Evolutionary conservation across 306 rosid species (phyloP).

Genomic region (Glycine soja): DNA sequence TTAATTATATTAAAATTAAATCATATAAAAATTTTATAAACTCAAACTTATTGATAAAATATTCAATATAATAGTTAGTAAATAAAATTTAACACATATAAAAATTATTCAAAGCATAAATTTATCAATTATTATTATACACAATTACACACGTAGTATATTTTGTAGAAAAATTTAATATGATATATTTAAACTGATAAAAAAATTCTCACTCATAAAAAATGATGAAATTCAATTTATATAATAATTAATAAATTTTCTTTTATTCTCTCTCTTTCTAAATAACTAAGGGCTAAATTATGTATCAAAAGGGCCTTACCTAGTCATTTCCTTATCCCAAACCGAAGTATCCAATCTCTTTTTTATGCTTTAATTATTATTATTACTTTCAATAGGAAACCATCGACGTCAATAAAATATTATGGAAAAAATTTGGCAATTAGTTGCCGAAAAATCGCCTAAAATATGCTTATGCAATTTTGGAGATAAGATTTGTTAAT

Average conservation of each 20-base stretch:
- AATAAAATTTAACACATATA: too few relatives aligned
- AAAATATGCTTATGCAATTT: not conserved
- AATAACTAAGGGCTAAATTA: slow-evolving; percentile 18
- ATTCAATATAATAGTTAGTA: too few relatives aligned
- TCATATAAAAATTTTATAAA: too few relatives aligned
- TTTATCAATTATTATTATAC: too few relatives aligned
- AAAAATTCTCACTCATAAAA: too few relatives aligned
- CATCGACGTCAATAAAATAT: slow-evolving; percentile 16
- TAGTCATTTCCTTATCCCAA: slow-evolving; percentile 17
- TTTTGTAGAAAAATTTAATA: too few relatives aligned
- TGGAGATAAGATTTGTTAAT: slow-evolving; percentile 19
- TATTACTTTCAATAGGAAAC: not conserved
- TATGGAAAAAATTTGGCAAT: not conserved
- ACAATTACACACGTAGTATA: too few relatives aligned
- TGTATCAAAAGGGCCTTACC: slow-evolving; percentile 9
- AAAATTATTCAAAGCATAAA: too few relatives aligned
- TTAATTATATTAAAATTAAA: too few relatives aligned
- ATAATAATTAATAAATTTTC: not conserved
- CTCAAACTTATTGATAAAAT: too few relatives aligned
- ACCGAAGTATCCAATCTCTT: not conserved
- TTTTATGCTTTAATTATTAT: not conserved
- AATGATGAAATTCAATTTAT: not conserved
- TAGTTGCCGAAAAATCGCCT: not conserved
- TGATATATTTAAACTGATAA: not conserved
- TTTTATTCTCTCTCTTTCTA: not conserved